Base-by-base conservation (phyloP, 352 stramenopile species). In the Pythium oligandrum region DNA sequence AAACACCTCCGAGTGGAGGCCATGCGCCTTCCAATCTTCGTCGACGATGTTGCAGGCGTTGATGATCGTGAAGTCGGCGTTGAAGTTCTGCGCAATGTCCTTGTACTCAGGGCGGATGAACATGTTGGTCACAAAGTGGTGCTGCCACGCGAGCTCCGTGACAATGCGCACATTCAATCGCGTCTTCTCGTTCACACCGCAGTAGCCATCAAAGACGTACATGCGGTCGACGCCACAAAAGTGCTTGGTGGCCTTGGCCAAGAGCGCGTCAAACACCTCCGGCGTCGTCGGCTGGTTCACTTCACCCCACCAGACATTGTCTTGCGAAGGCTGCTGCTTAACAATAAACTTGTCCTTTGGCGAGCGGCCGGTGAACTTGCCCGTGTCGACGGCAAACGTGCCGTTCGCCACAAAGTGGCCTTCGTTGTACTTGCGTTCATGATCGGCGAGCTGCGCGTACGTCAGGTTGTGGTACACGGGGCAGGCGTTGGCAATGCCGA, bases 71-170 rank as follows among this genome's bases (percentile, higher is more conserved):
- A 84, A 84, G 45, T 84, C 73, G 45, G 73, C 69, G 30, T 40
- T 55, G 44, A 84, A 84, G 43, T 67, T 57, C 9, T 66, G 42
- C 12, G 66, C 66, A 11, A 80, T 63, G 38, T 84, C 61, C 59
- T 78, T 71, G 57, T 74, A 80, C 62, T 84, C 66, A 7, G 73
- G 73, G 36, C 73, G 73, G 59, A 85, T 78, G 57, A 85, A 85
- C 74, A 85, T 85, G 68, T 85, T 85, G 61, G 74, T 85, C 44
- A 80, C 70, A 61, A 83, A 83, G 62, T 83, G 73, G 60, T 83
- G 73, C 57, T 83, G 73, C 73, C 73, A 83, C 61, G 73, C 73
- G 44, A 83, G 57, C 52, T 83, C 70, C 52, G 70, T 80, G 53
- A 83, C 59, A 45, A 83, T 78, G 52, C 73, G 73, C 44, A 83